A percentile compares a stretch with the other conserved stretches of the same genome.
These are phyloP conservation scores for Sporothrix luriei DNA, from an alignment of 2,329 filamentous ascomycete species.

Conservation along the genomic window DNA sequence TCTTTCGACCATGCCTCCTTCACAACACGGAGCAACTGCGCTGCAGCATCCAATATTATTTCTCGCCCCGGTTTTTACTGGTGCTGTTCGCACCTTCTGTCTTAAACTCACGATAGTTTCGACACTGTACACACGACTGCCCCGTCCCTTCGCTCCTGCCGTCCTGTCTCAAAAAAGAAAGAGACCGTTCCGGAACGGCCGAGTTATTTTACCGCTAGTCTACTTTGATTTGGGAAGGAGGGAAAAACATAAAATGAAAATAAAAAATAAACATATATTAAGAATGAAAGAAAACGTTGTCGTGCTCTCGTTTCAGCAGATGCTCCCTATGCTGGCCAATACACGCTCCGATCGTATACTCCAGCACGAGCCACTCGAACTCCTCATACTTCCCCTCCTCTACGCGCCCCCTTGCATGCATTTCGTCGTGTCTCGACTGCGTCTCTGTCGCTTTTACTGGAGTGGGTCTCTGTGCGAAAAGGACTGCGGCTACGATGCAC, in stretches of 20 bases:
- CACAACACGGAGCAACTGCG: not conserved
- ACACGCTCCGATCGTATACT: conserved; percentile 1
- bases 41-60: conserved; percentile 7
- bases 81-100: conserved; percentile 23
- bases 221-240: not conserved
- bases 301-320: not conserved
- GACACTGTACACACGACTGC: not conserved
- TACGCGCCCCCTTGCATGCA: not conserved
- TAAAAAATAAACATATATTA: not conserved
- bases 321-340: not conserved
- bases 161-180: not conserved
- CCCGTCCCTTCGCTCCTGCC: not conserved
- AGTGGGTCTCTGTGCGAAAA: not conserved
- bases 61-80: not conserved
- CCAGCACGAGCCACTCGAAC: conserved; percentile 1
- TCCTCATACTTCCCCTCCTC: conserved; percentile 13
- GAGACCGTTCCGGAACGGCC: not conserved
- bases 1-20: conserved; percentile 12
- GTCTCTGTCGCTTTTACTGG: not conserved
- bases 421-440: not conserved
- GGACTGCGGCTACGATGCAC: not conserved
- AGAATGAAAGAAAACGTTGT: not conserved
- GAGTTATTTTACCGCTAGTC: conserved; percentile 3
- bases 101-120: not conserved
- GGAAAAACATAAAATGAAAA: not conserved